Evolutionary conservation across 768 basidiomycete species (phyloP), one percentile per base, ranked within the genome.

Genomic region (Boletus rubropictus): DNA sequence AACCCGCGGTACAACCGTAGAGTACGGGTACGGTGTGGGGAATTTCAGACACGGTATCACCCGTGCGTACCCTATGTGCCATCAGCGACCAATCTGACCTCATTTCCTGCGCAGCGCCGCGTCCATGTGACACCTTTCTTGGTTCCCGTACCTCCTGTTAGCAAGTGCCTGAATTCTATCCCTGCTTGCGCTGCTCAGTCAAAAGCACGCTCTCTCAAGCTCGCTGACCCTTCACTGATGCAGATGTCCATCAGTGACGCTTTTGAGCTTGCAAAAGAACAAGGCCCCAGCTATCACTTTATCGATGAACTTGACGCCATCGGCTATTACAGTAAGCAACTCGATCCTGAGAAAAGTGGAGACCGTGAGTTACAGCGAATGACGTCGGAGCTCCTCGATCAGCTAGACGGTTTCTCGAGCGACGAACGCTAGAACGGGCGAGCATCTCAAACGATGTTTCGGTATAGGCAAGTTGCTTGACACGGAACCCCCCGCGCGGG

Each of bases 231-330:
- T 21, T 94, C 94, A 42, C 79, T 99, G 43, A 96, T 99, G 11
- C 96, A 99, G 69, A 99, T 98, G 96, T 99, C 95, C 68, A 99
- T 99, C 56, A 96, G 96, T 69, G 96, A 99, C 60, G 95, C 95
- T 3, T 98, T 99, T 63, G 93, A 94, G 37, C 77, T 99, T 38
- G 96, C 96, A 15, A 98, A 97, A 69, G 89, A 96, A 76, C n/a
- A 97, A 98, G 61, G 89, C 93, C 2, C 94, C 94, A 6, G 88
- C 93, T n/a, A 97, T 97, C 66, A 97, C 67, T 97, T 97, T 71
- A 97, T 97, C 54, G 95, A 98, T 60, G 95, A 98, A 63, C 68
- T 98, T 62, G 95, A 98, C 65, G 94, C 94, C n/a, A 95, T 98
- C 57, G 95, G 95, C n/a, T n/a, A n/a, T n/a, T 34, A 98, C 95